Evolutionary conservation across 179 eudicot genomes (phyloP), one percentile per base, ranked within the genome.

Genomic region (Silene vulgaris): DNA sequence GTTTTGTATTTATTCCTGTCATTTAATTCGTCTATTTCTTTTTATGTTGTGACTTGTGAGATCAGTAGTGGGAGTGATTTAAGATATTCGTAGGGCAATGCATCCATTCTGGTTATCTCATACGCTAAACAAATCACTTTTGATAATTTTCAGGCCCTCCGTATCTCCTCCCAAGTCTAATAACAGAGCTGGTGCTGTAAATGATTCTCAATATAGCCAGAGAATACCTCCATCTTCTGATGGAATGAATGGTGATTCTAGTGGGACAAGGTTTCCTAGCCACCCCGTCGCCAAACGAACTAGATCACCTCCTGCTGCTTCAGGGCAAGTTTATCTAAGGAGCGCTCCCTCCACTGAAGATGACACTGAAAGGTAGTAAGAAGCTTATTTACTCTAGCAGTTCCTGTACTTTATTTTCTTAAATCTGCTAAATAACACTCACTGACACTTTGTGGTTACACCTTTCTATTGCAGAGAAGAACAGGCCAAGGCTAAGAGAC

Each of bases 401-500:
- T 45, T 48, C 48, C 54, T 12, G 12, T 52, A 30, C 5, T 32
- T 73, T 75, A 0, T 69, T 35, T 72, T 69, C 71, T 60, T 60
- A 12, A n/a, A 59, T 50, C 68, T 69, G 65, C 61, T 50, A 16
- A 21, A 50, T 50, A 56, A 21, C 40, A 12, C 57, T 52, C 64
- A 4, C 1, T 65, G 17, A 28, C 50, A 8, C 59, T 12, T 26
- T 30, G 64, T 62, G 52, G 50, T 67, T 20, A 40, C 65, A 28
- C 59, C 52, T 30, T 67, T 14, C 20, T 37, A 76, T 76, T 70
- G 67, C 84, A 93, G 98, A 76, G 97, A 93, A 84, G 73, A 86
- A 68, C 86, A 87, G 73, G 99, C 99, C 71, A 96, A 93, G 86
- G 97, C 96, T 75, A 96, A 85, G 79, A 84, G 99, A 54, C 77